phyloP scores from a whole-genome alignment of 331 rosid species.

The Rosa hybrid region DNA sequence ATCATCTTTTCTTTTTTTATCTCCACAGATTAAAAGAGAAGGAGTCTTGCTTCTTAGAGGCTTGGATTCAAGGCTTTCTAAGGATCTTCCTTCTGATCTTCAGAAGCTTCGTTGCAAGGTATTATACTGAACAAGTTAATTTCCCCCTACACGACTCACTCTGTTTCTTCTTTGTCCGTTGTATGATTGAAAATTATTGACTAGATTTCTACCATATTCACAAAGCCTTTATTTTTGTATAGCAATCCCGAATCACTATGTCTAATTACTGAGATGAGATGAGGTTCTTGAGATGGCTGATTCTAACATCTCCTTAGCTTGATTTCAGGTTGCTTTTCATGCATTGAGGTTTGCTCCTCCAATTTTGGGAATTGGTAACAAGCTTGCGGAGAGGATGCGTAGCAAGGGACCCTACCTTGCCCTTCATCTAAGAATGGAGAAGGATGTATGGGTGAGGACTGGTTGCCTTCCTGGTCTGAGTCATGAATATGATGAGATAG shows the following conservation, averaged over 20 bases:
- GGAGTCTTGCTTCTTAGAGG: conserved; percentile 89
- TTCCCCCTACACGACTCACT: background rate
- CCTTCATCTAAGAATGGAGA: conserved; percentile 91
- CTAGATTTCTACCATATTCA: background rate
- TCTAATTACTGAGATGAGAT: background rate
- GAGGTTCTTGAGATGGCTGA: conserved; percentile 15
- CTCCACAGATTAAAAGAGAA: conserved; percentile 77
- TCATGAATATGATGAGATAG: conserved; percentile 65
- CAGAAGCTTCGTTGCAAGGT: conserved; percentile 98
- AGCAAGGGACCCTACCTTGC: conserved; percentile 92
- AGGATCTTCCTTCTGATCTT: conserved; percentile 96
- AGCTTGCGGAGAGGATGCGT: conserved; percentile 69
- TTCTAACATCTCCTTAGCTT: conserved; percentile 16
- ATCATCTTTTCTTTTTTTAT: background rate
- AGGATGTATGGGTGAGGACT: conserved; percentile 98
- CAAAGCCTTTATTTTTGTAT: background rate
- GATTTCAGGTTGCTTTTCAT: conserved; percentile 84
- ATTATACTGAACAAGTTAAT: background rate
- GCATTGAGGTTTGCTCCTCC: conserved; percentile 86
- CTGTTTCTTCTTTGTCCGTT: background rate
- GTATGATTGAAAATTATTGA: background rate
- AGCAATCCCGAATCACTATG: background rate
- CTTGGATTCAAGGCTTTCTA: conserved; percentile 86
- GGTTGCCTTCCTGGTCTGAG: conserved; percentile 92
- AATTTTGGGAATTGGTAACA: conserved; percentile 72